Evolutionary conservation across 2,329 filamentous ascomycete genomes (phyloP).

Genomic region (Pseudodiploospora longispora): DNA sequence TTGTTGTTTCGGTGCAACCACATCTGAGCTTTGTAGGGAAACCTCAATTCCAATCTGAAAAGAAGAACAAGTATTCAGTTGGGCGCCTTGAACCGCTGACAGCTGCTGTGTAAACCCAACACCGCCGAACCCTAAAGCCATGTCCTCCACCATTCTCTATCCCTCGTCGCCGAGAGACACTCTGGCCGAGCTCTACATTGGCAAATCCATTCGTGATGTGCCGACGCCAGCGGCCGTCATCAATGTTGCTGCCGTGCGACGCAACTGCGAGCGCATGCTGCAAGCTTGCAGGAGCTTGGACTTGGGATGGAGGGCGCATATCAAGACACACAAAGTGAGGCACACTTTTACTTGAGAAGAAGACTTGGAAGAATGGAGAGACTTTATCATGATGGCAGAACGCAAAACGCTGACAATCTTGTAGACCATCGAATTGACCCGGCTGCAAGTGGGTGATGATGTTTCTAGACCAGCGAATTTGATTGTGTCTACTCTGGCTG

Average conservation of each 20-base stretch:
- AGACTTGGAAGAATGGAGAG: not conserved
- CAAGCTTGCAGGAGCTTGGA: constrained; percentile 49
- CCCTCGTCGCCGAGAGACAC: constrained; percentile 16
- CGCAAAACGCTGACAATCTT: constrained; percentile 6
- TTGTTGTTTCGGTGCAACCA: too few relatives aligned
- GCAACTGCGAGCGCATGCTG: constrained; percentile 67
- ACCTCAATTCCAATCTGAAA: too few relatives aligned
- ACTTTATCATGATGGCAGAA: not conserved
- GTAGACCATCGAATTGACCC: constrained; percentile 58
- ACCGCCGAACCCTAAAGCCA: not conserved
- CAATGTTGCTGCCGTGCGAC: constrained; percentile 55
- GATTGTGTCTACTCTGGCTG: constrained; percentile 65
- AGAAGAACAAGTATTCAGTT: too few relatives aligned
- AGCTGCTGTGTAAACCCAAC: too few relatives aligned
- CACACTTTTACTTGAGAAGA: too few relatives aligned
- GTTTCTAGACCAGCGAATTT: constrained; percentile 45
- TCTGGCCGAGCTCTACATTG: constrained; percentile 32
- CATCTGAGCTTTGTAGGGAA: too few relatives aligned
- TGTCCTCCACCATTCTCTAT: constrained; percentile 16
- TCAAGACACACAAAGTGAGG: constrained; percentile 74
- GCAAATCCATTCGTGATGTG: constrained; percentile 51
- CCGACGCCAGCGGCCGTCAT: constrained; percentile 61
- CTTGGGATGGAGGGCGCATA: constrained; percentile 65
- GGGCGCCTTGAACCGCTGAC: too few relatives aligned
- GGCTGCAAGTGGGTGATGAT: constrained; percentile 59